These are phyloP conservation scores for Aspergillus funiculosus DNA, from an alignment of 495 filamentous ascomycete genomes.

Conservation along the genomic window DNA sequence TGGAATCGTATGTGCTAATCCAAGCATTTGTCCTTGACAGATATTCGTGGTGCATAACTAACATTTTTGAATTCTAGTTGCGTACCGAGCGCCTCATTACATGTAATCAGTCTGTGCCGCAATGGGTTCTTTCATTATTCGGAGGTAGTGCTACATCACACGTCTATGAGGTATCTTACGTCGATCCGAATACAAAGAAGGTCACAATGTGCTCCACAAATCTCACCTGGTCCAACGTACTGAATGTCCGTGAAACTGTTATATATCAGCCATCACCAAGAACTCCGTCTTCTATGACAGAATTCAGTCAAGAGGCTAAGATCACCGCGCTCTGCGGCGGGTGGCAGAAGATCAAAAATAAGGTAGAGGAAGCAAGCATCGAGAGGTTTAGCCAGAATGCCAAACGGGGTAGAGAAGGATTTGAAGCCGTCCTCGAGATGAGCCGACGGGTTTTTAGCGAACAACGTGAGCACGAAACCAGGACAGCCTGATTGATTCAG, in stretches of 20 bases:
- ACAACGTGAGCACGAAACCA: slow-evolving; percentile 62
- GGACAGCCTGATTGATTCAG: slow-evolving; percentile 16
- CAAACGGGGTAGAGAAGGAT: slow-evolving; percentile 78
- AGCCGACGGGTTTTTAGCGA: slow-evolving; percentile 87
- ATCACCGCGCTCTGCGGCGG: slow-evolving; percentile 93
- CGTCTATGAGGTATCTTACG: slow-evolving; percentile 92
- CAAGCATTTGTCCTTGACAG: neutral
- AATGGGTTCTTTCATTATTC: slow-evolving; percentile 75
- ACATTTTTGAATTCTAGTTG: slow-evolving; percentile 45
- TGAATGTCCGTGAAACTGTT: slow-evolving; percentile 56
- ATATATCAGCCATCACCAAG: slow-evolving; percentile 23
- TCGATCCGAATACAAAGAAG: slow-evolving; percentile 71
- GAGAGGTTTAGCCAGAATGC: slow-evolving; percentile 90
- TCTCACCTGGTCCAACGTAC: slow-evolving; percentile 79
- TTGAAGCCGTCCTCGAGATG: slow-evolving; percentile 91
- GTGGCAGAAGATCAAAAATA: slow-evolving; percentile 91
- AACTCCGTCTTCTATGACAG: slow-evolving; percentile 54
- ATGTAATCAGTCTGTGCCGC: slow-evolving; percentile 80
- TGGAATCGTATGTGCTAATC: slow-evolving; percentile 61
- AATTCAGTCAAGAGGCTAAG: slow-evolving; percentile 79
- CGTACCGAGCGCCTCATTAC: slow-evolving; percentile 96
- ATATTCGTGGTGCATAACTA: neutral
- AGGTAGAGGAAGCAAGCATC: slow-evolving; percentile 85
- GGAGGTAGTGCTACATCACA: slow-evolving; percentile 68
- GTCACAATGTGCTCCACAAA: slow-evolving; percentile 94